Base-by-base conservation (phyloP, 768 basidiomycete genomes). In the Gloeophyllum trabeum region DNA sequence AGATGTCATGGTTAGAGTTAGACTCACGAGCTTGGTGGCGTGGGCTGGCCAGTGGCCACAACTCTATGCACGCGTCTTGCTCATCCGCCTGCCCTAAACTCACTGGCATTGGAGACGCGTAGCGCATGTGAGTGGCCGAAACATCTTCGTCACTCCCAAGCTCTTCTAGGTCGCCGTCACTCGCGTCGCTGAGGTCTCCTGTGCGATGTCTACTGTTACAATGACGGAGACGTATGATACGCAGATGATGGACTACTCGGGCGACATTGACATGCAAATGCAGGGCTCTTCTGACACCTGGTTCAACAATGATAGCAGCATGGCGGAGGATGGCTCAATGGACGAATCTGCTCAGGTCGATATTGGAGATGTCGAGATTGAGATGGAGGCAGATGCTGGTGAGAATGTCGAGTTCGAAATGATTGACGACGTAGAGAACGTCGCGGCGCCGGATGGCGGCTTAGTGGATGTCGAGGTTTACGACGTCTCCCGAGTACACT, bases 251-350 rank as follows among this genome's bases (percentile, higher is more conserved):
- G 78, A 81, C 59, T 79, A 70, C 51, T 59, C 57, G 42, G 55
- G 55, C 45, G 79, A 81, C 55, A 52, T 65, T 26, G 79, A 82
- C 55, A 70, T 78, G 39, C 64, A 70, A 50, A 81, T 81, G 78
- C 67, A 74, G 48, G 46, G 57, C 26, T 51, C 47, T 20, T 63
- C 69, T 40, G 75, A 79, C 39, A 53, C 65, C 24, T 79, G 73
- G 75, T 67, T 64, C 42, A 67, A 65, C 48, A 60, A 61, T 28
- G 73, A 80, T 56, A 63, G 69, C 3, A 53, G 63, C 42, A 82
- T 82, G 80, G 75, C 78, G 48, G 76, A 77, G 43, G 77, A 77
- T 50, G 54, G 53, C 13, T 40, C 39, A 59, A 61, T 42, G 34
- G 43, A 41, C 41, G 52, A 46, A 46, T 41, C 44, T 43, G 42